Percentiles rank a stretch among this genome's conserved stretches.
phyloP scores from a whole-genome alignment of 805 yeast genomes.

The Candida orba region DNA sequence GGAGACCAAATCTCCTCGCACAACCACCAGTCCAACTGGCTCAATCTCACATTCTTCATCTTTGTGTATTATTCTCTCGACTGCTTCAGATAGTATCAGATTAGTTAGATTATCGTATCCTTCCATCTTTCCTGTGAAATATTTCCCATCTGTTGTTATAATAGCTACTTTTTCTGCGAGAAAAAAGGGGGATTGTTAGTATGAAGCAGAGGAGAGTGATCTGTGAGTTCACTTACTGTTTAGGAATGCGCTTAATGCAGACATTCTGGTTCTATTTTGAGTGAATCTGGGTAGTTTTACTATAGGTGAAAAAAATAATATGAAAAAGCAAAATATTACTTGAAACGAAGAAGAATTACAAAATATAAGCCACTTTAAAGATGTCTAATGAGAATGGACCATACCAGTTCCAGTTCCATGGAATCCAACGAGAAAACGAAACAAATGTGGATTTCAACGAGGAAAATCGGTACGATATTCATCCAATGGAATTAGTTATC shows the following conservation, averaged over 20 bases:
- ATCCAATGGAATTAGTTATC: conserved; percentile 54
- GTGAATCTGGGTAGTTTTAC: background rate
- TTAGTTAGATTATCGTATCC: conserved; percentile 66
- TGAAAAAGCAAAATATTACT: background rate
- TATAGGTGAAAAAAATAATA: background rate
- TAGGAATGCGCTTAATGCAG: conserved; percentile 16
- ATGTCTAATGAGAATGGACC: background rate
- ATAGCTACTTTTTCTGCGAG: conserved; percentile 41
- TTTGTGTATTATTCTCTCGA: conserved; percentile 43
- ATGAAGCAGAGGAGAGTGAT: background rate
- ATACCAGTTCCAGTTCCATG: conserved; percentile 14
- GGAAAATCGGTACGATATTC: conserved; percentile 29
- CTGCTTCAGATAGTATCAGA: conserved; percentile 43
- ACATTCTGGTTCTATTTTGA: conserved; percentile 9
- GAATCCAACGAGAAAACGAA: background rate
- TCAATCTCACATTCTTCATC: conserved; percentile 19
- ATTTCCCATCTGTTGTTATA: conserved; percentile 50
- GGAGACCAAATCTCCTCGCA: conserved; percentile 54
- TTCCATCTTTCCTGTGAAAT: conserved; percentile 39
- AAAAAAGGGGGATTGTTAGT: conserved; percentile 9
- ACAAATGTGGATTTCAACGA: background rate
- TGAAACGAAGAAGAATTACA: background rate
- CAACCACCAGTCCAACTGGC: conserved; percentile 40
- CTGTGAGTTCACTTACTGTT: conserved; percentile 14
- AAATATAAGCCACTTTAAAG: background rate